phyloP scores from a whole-genome alignment of 805 yeast genomes.

The Tetrapisispora fleetii region DNA sequence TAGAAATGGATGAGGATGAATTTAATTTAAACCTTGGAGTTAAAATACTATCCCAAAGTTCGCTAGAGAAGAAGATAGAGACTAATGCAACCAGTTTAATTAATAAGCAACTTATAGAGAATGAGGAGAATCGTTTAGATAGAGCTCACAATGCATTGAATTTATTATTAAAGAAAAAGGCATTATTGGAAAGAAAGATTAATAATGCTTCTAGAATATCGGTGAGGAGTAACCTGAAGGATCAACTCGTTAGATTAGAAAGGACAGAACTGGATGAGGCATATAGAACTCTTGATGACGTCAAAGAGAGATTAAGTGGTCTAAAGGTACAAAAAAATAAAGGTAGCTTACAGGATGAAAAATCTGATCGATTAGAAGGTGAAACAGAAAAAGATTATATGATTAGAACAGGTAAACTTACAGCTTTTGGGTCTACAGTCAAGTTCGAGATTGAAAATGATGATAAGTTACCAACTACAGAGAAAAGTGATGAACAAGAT shows the following conservation, averaged over 20 bases:
- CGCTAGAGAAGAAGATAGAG: slow-evolving; percentile 66
- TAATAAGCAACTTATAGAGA: slow-evolving; percentile 51
- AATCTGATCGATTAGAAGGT: slow-evolving; percentile 40
- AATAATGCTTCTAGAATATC: slow-evolving; percentile 54
- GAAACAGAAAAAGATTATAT: slow-evolving; percentile 74
- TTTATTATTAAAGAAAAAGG: slow-evolving; percentile 36
- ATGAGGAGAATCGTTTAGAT: slow-evolving; percentile 66
- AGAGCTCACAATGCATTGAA: slow-evolving; percentile 46
- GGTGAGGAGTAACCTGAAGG: slow-evolving; percentile 42
- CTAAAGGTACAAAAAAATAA: slow-evolving; percentile 11
- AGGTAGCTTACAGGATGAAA: slow-evolving; percentile 11
- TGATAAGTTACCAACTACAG: slow-evolving; percentile 21
- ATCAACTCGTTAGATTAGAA: slow-evolving; percentile 44
- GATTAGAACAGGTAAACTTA: slow-evolving; percentile 81
- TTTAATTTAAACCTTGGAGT: slow-evolving; percentile 36
- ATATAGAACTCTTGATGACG: slow-evolving; percentile 55
- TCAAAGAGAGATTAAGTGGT: slow-evolving; percentile 36
- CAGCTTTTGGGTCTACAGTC: slow-evolving; percentile 75
- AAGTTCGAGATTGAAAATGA: slow-evolving; percentile 35
- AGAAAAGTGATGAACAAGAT: slow-evolving; percentile 6
- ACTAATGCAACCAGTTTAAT: slow-evolving; percentile 56
- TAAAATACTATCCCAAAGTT: slow-evolving; percentile 64
- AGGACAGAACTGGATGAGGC: slow-evolving; percentile 43
- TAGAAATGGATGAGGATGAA: slow-evolving; percentile 1
- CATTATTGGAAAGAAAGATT: slow-evolving; percentile 39